These are phyloP conservation scores for Pichia sp. DNA, from an alignment of 1,139 yeast species.

Conservation along the genomic window DNA sequence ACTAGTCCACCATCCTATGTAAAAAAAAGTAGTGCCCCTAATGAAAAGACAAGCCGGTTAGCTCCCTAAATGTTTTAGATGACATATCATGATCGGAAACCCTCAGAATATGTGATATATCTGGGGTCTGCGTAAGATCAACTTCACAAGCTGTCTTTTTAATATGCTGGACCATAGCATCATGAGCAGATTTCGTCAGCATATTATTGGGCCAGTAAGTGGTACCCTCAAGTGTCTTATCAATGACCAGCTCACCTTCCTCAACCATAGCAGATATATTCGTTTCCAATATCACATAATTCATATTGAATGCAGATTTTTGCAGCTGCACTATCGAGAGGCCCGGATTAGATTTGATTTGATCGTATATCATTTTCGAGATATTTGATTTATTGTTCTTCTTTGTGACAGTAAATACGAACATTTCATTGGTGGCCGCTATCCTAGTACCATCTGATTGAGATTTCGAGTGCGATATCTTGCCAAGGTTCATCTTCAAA, in stretches of 20 bases:
- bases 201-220: slow-evolving; percentile 25
- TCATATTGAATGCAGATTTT: slow-evolving; percentile 19
- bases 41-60: no score
- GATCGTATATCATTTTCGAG: slow-evolving; percentile 15
- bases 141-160: no score
- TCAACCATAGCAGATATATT: slow-evolving; percentile 17
- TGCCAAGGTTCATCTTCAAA: slow-evolving; percentile 20
- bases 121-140: no score
- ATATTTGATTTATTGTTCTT: slow-evolving; percentile 17
- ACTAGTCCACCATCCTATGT: no score
- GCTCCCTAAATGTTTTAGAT: no score
- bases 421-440: not conserved
- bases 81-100: no score
- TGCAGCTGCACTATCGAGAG: slow-evolving; percentile 24
- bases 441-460: not conserved
- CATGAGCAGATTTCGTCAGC: no score
- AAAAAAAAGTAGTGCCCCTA: no score
- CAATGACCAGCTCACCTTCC: slow-evolving; percentile 23
- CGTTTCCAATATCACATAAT: slow-evolving; percentile 24
- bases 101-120: no score
- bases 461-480: slow-evolving; percentile 25
- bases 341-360: slow-evolving; percentile 18
- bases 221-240: slow-evolving; percentile 22
- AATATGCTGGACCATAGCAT: no score
- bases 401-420: slow-evolving; percentile 20